Percentiles rank a stretch among this genome's conserved stretches.
phyloP scores from a whole-genome alignment of 345 rosid species.

The Acer saccharum region DNA sequence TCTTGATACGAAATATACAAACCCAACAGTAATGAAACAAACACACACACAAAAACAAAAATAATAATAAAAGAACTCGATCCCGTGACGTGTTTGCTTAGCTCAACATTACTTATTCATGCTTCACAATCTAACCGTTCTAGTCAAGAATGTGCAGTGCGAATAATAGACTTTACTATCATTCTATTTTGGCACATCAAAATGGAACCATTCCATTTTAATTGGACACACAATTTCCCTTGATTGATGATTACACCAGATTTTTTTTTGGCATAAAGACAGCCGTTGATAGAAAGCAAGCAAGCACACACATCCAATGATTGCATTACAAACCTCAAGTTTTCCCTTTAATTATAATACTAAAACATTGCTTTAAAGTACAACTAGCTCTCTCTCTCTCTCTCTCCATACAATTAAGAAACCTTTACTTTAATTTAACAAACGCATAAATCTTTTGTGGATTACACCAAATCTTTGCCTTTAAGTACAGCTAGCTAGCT shows the following conservation, averaged over 20 bases:
- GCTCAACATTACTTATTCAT: too few species aligned
- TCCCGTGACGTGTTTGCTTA: too few species aligned
- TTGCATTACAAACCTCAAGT: constrained; percentile 22
- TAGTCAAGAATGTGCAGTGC: background rate
- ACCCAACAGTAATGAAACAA: too few species aligned
- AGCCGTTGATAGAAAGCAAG: constrained; percentile 20
- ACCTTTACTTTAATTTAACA: constrained; percentile 21
- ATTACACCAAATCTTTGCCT: constrained; percentile 37
- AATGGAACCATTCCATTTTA: constrained; percentile 17
- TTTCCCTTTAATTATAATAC: constrained; percentile 23
- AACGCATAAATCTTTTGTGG: constrained; percentile 26
- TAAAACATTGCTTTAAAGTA: constrained; percentile 34
- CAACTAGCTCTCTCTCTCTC: constrained; percentile 24
- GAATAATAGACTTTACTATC: too few species aligned
- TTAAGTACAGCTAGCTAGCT: constrained; percentile 31
- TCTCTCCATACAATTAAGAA: background rate
- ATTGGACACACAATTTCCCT: constrained; percentile 2
- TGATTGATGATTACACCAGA: constrained; percentile 15
- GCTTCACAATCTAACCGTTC: too few species aligned
- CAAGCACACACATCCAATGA: constrained; percentile 23
- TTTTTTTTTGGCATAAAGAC: constrained; percentile 13
- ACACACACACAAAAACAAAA: too few species aligned
- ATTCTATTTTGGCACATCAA: background rate
- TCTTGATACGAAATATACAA: too few species aligned
- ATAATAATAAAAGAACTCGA: too few species aligned